A percentile compares a stretch with the other conserved stretches of the same genome.
phyloP scores from a whole-genome alignment of 1,284 basidiomycete species.

The Pseudomicrostroma phylloplanum region DNA sequence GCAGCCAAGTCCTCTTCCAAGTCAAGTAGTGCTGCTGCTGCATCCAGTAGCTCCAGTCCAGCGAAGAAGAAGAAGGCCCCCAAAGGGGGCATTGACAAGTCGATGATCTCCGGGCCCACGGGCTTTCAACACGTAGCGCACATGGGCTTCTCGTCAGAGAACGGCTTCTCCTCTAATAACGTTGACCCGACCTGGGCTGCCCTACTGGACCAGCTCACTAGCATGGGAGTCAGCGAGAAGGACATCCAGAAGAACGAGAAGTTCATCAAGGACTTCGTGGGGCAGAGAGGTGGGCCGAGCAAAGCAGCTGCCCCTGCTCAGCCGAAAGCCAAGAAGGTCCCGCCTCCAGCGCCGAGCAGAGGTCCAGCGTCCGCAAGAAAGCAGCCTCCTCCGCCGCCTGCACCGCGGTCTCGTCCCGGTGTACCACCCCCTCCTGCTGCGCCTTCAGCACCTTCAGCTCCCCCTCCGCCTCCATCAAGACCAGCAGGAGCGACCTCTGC shows the following conservation, averaged over 20 bases:
- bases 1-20: conserved; percentile 31
- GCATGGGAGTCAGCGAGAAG: conserved; percentile 59
- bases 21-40: conserved; percentile 18
- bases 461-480: conserved; percentile 45
- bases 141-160: conserved; percentile 84
- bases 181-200: conserved; percentile 90
- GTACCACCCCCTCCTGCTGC: conserved; percentile 33
- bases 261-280: conserved; percentile 80
- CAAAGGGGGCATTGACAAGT: conserved; percentile 67
- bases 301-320: conserved; percentile 12
- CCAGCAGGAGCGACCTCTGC: conserved; percentile 52
- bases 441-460: conserved; percentile 37
- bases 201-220: conserved; percentile 67
- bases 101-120: conserved; percentile 76
- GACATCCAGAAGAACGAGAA: conserved; percentile 71
- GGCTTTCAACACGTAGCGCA: conserved; percentile 82
- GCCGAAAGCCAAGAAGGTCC: conserved; percentile 57
- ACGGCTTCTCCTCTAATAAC: conserved; percentile 76
- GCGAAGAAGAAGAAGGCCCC: conserved; percentile 43
- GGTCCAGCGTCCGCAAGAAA: conserved; percentile 39
- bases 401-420: conserved; percentile 21
- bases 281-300: conserved; percentile 55
- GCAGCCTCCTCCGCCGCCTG: conserved; percentile 39
- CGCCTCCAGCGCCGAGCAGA: conserved; percentile 55
- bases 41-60: neutral